These are phyloP conservation scores for Yueomyces sinensis DNA, from an alignment of 805 yeast species.

Conservation along the genomic window DNA sequence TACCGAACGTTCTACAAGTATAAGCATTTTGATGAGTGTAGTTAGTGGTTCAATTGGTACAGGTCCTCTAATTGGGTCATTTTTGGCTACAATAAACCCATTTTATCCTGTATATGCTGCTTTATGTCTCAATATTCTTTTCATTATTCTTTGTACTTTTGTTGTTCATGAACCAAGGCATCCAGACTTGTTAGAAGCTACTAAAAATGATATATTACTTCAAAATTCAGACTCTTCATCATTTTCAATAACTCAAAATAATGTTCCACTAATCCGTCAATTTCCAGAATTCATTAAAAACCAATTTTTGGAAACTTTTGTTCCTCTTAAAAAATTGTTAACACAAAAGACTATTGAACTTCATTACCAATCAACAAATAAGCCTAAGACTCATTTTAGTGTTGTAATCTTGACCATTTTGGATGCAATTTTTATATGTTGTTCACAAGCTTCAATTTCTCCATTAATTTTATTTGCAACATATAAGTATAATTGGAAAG, in stretches of 20 bases:
- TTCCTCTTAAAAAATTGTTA: constrained; percentile 29
- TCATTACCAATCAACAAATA: too few species aligned
- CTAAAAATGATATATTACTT: constrained; percentile 23
- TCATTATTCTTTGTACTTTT: constrained; percentile 24
- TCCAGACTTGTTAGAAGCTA: constrained; percentile 34
- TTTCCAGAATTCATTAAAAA: constrained; percentile 3
- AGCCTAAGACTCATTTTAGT: constrained; percentile 31
- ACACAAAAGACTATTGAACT: constrained; percentile 1
- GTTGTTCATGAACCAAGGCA: constrained; percentile 57
- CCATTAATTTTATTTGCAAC: constrained; percentile 40
- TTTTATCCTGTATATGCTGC: constrained; percentile 23
- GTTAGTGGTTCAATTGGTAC: constrained; percentile 46
- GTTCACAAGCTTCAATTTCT: constrained; percentile 30
- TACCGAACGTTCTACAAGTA: constrained; percentile 38
- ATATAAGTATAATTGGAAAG: constrained; percentile 38
- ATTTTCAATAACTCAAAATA: not conserved
- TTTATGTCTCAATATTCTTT: constrained; percentile 18
- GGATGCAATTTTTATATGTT: constrained; percentile 31
- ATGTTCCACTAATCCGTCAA: not conserved
- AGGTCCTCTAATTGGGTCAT: constrained; percentile 52
- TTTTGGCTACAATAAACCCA: constrained; percentile 20
- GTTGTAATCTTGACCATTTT: constrained; percentile 36
- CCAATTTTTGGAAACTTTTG: constrained; percentile 9
- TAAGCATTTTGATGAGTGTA: constrained; percentile 48
- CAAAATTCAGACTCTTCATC: not conserved